Conservation (phyloP, 1,139 yeast genomes). For the Pichia sp. region DNA sequence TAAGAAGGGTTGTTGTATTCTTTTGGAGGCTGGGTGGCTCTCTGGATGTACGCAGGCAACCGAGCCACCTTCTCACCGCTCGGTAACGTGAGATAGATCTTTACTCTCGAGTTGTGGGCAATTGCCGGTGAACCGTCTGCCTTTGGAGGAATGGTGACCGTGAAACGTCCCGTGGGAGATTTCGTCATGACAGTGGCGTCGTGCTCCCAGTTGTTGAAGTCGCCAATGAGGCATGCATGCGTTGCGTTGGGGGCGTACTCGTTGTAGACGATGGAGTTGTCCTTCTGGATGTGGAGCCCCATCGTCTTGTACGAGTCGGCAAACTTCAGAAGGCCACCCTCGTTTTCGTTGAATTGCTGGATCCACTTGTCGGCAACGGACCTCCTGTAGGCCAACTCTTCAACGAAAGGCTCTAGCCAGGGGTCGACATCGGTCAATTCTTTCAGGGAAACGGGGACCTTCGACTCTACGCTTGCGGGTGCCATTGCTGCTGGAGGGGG, state of each 20-base stretch:
- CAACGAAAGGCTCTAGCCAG: constrained; percentile 79
- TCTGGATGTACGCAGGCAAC: constrained; percentile 81
- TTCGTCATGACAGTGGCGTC: constrained; percentile 51
- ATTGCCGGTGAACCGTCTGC: constrained; percentile 60
- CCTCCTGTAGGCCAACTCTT: constrained; percentile 53
- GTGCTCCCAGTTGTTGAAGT: constrained; percentile 80
- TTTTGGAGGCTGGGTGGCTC: constrained; percentile 71
- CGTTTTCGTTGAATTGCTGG: constrained; percentile 38
- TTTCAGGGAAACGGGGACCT: constrained; percentile 35
- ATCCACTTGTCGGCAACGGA: constrained; percentile 59
- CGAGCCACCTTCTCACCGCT: constrained; percentile 72
- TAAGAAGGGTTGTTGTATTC: constrained; percentile 54
- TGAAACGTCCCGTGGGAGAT: constrained; percentile 69
- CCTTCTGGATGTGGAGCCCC: constrained; percentile 67
- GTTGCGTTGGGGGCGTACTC: constrained; percentile 92
- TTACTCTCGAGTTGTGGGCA: constrained; percentile 76
- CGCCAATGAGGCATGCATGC: constrained; percentile 76
- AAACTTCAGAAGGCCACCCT: constrained; percentile 38
- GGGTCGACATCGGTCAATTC: constrained; percentile 75
- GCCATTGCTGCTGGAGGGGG: not conserved
- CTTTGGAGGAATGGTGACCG: constrained; percentile 48
- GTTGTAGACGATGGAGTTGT: constrained; percentile 55
- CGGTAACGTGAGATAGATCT: constrained; percentile 62
- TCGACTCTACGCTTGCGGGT: not conserved
- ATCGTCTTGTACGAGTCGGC: constrained; percentile 61